phyloP scores from a whole-genome alignment of 768 basidiomycete species.

The Psilocybe cubensis region DNA sequence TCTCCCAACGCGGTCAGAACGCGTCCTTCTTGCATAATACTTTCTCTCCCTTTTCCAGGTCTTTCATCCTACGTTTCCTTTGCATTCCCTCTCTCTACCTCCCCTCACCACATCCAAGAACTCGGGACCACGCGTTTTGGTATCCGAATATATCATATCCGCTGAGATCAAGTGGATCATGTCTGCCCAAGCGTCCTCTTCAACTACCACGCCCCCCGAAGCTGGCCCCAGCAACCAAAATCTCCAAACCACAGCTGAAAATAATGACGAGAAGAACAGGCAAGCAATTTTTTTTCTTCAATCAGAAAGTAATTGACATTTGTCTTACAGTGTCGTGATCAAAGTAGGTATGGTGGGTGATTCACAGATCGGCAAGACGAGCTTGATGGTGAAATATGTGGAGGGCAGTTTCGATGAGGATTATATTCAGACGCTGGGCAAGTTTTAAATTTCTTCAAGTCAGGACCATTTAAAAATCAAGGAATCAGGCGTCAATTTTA shows the following conservation, averaged over 20 bases:
- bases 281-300: conserved; percentile 21
- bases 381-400: conserved; percentile 99
- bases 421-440: conserved; percentile 99
- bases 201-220: conserved; percentile 43
- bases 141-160: conserved; percentile 17
- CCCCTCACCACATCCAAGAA: conserved; percentile 13
- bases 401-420: conserved; percentile 99
- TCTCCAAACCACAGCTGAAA: conserved; percentile 52
- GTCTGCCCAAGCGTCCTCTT: conserved; percentile 55
- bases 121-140: conserved; percentile 22
- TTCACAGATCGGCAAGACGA: conserved; percentile 99
- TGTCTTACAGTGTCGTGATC: conserved; percentile 75
- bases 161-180: conserved; percentile 33
- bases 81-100: conserved; percentile 19
- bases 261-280: conserved; percentile 80
- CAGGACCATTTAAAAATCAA: neutral
- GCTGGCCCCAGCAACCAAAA: conserved; percentile 59
- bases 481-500: conserved; percentile 89
- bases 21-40: conserved; percentile 40
- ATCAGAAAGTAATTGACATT: neutral
- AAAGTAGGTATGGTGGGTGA: conserved; percentile 99
- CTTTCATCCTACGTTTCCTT: no score
- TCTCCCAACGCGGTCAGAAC: conserved; percentile 32
- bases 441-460: conserved; percentile 25
- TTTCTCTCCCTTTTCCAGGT: no score